A percentile compares a stretch with the other conserved stretches of the same genome.
phyloP scores from a whole-genome alignment of 2,329 filamentous ascomycete species.

The Emericellopsis cladophorae region DNA sequence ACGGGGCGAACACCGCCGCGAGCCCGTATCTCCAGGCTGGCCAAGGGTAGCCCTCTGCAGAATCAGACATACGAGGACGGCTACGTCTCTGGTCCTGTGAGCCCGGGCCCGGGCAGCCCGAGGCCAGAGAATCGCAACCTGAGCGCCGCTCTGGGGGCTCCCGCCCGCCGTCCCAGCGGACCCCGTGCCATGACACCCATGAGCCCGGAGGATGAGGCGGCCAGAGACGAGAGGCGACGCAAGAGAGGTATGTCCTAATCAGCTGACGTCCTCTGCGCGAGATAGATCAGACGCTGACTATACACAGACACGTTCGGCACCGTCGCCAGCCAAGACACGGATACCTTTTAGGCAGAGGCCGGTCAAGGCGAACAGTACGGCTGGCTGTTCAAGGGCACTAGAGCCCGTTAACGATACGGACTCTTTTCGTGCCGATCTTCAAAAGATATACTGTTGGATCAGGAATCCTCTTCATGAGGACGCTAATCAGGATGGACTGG shows the following conservation, averaged over 20 bases:
- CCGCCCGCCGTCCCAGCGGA: slow-evolving; percentile 41
- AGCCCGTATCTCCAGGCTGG: slow-evolving; percentile 34
- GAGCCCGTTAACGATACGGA: no score
- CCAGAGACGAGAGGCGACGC: slow-evolving; percentile 32
- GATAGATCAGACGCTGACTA: neutral
- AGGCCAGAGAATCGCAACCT: slow-evolving; percentile 45
- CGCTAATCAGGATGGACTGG: no score
- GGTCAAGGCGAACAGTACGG: slow-evolving; percentile 2
- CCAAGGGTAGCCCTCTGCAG: slow-evolving; percentile 42
- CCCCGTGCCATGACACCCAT: slow-evolving; percentile 50
- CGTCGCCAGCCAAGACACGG: slow-evolving; percentile 18
- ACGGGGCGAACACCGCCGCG: slow-evolving; percentile 30
- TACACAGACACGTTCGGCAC: slow-evolving; percentile 21
- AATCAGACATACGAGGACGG: slow-evolving; percentile 42
- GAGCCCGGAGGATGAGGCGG: slow-evolving; percentile 32
- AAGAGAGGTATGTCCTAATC: slow-evolving; percentile 40
- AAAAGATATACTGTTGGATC: no score
- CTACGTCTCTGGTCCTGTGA: slow-evolving; percentile 35
- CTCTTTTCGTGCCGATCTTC: no score
- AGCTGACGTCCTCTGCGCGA: neutral
- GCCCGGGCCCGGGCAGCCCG: slow-evolving; percentile 40
- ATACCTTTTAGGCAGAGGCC: slow-evolving; percentile 17
- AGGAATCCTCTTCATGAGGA: no score
- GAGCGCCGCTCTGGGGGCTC: slow-evolving; percentile 36
- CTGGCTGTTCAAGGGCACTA: slow-evolving; percentile 3